Percentiles rank a stretch among this genome's conserved stretches.
Conservation (phyloP, 495 filamentous ascomycete species). For the Trichoderma gamsii region DNA sequence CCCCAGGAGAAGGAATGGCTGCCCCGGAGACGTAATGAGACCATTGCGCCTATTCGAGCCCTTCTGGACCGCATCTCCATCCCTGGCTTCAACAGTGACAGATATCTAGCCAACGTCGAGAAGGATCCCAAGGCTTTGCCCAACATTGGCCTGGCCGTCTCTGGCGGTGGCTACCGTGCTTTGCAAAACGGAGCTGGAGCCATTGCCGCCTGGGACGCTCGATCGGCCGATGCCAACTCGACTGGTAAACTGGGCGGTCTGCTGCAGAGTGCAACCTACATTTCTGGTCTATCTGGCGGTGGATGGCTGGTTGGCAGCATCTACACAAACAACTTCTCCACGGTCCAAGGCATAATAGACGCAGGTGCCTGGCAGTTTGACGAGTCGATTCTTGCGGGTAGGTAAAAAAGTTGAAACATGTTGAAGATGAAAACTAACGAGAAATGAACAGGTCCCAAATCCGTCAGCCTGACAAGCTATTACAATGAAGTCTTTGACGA, state of each 20-base stretch:
- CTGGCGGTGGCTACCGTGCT: conserved; percentile 76
- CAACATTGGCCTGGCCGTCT: conserved; percentile 59
- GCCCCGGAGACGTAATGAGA: conserved; percentile 45
- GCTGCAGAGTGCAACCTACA: conserved; percentile 77
- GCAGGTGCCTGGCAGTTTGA: conserved; percentile 68
- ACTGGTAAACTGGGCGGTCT: conserved; percentile 75
- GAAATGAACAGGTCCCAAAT: conserved; percentile 29
- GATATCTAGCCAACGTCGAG: conserved; percentile 56
- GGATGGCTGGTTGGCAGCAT: conserved; percentile 83
- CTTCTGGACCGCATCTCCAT: conserved; percentile 71
- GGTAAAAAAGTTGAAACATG: conserved; percentile 29
- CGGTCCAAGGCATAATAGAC: conserved; percentile 51
- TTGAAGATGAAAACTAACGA: neutral
- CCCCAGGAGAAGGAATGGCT: conserved; percentile 64
- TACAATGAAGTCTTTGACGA: conserved; percentile 57
- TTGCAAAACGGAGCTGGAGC: conserved; percentile 85
- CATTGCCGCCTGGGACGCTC: conserved; percentile 74
- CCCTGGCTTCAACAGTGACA: conserved; percentile 63
- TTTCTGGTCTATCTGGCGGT: conserved; percentile 81
- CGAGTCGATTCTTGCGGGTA: conserved; percentile 58
- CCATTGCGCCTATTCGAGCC: conserved; percentile 61
- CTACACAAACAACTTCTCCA: conserved; percentile 85
- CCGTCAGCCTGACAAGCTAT: conserved; percentile 50
- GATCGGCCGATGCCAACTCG: conserved; percentile 59
- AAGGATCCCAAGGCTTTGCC: conserved; percentile 51